A percentile compares a stretch with the other conserved stretches of the same genome.
Evolutionary conservation across 2,329 filamentous ascomycete genomes (phyloP).

Genomic region (Ramularia endophylla): DNA sequence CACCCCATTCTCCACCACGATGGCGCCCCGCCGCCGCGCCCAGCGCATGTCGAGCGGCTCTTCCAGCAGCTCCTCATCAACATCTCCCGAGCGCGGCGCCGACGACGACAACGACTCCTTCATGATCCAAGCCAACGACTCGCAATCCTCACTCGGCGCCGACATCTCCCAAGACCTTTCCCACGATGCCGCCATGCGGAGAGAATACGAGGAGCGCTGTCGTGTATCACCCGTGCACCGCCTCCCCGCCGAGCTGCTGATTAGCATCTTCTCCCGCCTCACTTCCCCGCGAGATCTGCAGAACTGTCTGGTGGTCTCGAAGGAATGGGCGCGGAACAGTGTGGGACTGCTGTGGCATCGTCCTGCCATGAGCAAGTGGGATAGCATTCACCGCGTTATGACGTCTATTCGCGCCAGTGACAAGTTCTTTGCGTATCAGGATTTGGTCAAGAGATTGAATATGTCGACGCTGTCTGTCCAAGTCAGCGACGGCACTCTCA

Average conservation of each 20-base stretch:
- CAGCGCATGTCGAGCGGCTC: conserved; percentile 29
- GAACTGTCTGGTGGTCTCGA: conserved; percentile 89
- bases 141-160: conserved; percentile 81
- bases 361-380: conserved; percentile 82
- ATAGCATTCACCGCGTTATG: conserved; percentile 74
- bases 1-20: conserved; percentile 7
- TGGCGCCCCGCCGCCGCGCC: conserved; percentile 24
- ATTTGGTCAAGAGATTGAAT: conserved; percentile 89
- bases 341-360: conserved; percentile 94
- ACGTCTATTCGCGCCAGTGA: conserved; percentile 63
- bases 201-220: conserved; percentile 55
- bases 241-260: conserved; percentile 90
- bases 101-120: conserved; percentile 95
- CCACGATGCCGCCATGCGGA: conserved; percentile 59
- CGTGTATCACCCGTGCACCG: conserved; percentile 74
- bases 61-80: conserved; percentile 58
- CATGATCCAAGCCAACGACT: conserved; percentile 76
- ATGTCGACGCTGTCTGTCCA: conserved; percentile 69
- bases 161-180: conserved; percentile 48
- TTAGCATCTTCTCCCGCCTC: conserved; percentile 83
- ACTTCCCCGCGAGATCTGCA: conserved; percentile 66
- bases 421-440: conserved; percentile 83
- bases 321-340: conserved; percentile 84
- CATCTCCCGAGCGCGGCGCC: conserved; percentile 67
- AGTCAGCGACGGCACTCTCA: conserved; percentile 84